These are phyloP conservation scores for Chlorella sp. DNA, from an alignment of 139 green algal genomes.

Conservation along the genomic window DNA sequence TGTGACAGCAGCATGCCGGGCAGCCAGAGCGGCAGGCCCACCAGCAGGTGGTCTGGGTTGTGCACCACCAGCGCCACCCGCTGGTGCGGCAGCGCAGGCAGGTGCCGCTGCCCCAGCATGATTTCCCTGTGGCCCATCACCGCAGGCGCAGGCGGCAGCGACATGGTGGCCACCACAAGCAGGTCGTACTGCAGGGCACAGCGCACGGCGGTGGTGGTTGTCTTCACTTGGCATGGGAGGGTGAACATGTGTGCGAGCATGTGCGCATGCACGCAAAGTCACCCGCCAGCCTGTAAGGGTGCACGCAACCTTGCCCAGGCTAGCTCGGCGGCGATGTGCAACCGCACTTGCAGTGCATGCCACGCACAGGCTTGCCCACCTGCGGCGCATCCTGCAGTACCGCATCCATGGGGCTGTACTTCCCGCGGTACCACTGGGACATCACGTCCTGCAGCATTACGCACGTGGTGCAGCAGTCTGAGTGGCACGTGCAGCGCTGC, in stretches of 20 bases:
- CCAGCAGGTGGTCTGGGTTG: conserved; percentile 15
- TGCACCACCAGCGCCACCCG: not conserved
- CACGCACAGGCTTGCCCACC: not conserved
- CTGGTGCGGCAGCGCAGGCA: not conserved
- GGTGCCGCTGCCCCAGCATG: not conserved
- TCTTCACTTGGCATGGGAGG: no score
- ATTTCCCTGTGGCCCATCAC: not conserved
- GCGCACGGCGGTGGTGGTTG: no score
- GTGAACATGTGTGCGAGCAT: not conserved
- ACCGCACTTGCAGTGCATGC: no score
- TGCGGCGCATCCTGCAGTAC: not conserved
- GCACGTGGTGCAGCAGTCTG: no score
- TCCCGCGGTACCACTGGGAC: not conserved
- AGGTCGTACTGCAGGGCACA: conserved; percentile 8
- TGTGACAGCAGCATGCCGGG: not conserved
- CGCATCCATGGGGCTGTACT: not conserved
- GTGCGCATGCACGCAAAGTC: not conserved
- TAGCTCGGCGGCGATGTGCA: no score
- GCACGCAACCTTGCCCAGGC: no score
- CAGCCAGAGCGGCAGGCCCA: not conserved
- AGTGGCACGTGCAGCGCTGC: no score
- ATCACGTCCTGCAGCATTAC: not conserved
- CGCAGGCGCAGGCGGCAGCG: not conserved
- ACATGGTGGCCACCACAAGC: not conserved
- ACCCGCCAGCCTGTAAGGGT: no score